Percentiles rank a stretch among this genome's conserved stretches.
Evolutionary conservation across 352 stramenopile species (phyloP).

Genomic region (Phytophthora megakarya): DNA sequence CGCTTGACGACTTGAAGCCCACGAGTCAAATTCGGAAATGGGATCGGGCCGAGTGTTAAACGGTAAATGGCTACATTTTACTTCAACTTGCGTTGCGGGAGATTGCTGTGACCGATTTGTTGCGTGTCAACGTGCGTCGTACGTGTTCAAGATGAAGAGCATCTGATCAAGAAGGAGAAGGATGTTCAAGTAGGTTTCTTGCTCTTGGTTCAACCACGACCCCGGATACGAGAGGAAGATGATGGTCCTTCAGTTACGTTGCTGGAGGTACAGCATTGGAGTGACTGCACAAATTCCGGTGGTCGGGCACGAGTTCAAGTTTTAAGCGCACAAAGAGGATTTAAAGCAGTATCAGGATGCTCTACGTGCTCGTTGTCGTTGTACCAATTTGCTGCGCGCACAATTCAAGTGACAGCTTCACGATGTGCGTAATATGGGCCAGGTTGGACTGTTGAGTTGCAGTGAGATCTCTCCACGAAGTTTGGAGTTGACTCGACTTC

Average conservation of each 20-base stretch:
- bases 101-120: too few species aligned
- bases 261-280: too few species aligned
- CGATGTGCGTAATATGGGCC: slow-evolving; percentile 10
- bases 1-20: background rate
- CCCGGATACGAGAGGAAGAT: too few species aligned
- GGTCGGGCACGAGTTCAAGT: too few species aligned
- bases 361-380: background rate
- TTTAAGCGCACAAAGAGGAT: too few species aligned
- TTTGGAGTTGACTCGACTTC: slow-evolving; percentile 15
- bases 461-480: slow-evolving; percentile 17
- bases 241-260: too few species aligned
- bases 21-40: slow-evolving; percentile 12
- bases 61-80: slow-evolving; percentile 18
- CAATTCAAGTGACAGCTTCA: slow-evolving; percentile 22
- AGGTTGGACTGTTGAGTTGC: slow-evolving; percentile 9
- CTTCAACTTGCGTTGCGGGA: slow-evolving; percentile 17
- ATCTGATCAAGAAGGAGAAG: background rate
- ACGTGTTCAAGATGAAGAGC: background rate
- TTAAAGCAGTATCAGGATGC: too few species aligned
- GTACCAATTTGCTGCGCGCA: slow-evolving; percentile 10
- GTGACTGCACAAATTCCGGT: too few species aligned
- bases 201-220: background rate
- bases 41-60: background rate
- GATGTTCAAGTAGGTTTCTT: background rate
- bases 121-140: background rate